Evolutionary conservation across 106 monocot species (phyloP), one percentile per base, ranked within the genome.

Genomic region (Dactylorhiza incarnata): DNA sequence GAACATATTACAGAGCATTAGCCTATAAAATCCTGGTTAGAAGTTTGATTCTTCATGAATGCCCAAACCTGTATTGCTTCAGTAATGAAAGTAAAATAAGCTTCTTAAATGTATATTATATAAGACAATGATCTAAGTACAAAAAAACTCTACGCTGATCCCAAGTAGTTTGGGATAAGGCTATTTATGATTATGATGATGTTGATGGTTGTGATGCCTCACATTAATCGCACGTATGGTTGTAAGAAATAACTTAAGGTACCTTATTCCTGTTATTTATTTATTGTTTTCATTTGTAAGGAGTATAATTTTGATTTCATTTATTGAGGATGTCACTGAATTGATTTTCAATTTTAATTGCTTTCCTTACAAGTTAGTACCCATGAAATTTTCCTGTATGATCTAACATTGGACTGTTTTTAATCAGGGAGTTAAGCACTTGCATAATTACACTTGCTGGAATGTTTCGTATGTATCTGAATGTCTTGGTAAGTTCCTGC

Each of bases 371-470:
- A 67, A 37, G 26, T 67, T 13, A 10, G 45, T 24, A 69, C 3
- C 22, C n/a, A 8, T 17, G 17, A 44, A 13, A 45, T 45, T 43
- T 45, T 45, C 45, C 5, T 69, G 45, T 17, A 45, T 69, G 45
- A 45, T 69, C 45, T 69, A 46, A 45, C 45, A 5, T 7, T 69
- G 7, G 17, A 45, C 66, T 16, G 63, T 48, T 72, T 59, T 81
- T 23, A 4, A 5, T 37, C 63, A 97, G 96, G 93, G 89, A 94
- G 55, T 73, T 97, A 71, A 74, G 87, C 63, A 68, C 83, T 47
- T 94, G 94, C 81, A 74, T 86, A 3, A 66, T 91, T 63, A 97
- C 94, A 48, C 66, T 97, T 82, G 91, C 75, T 78, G 97, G 97
- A 82, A 93, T 97, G 89, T 25, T 86, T 82, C 84, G 74, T 19